These are phyloP conservation scores for Alternaria infectoria DNA, from an alignment of 2,329 filamentous ascomycete genomes.

Conservation along the genomic window DNA sequence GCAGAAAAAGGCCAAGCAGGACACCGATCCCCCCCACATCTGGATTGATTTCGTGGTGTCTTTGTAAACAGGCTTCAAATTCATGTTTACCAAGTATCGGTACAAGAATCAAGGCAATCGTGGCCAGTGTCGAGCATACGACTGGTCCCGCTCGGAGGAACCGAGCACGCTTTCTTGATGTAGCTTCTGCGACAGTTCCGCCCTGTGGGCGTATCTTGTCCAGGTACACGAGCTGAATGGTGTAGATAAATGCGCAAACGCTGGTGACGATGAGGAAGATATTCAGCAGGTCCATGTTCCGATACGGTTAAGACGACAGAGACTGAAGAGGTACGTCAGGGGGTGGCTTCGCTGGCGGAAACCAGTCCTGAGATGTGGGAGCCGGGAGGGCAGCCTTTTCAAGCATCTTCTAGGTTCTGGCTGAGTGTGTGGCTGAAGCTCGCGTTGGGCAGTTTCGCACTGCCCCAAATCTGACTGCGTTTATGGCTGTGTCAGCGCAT, in stretches of 20 bases:
- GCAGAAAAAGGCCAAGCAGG: background rate
- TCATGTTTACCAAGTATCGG: fast-evolving
- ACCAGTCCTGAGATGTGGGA: background rate
- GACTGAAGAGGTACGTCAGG: background rate
- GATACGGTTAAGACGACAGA: background rate
- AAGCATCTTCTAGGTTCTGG: fast-evolving
- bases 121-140: background rate
- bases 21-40: background rate
- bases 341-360: background rate
- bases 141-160: background rate
- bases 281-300: background rate
- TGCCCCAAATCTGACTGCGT: background rate
- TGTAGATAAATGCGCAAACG: background rate
- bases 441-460: too few species aligned
- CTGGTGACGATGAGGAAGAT: background rate
- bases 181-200: fast-evolving
- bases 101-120: background rate
- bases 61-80: background rate
- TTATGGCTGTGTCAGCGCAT: background rate
- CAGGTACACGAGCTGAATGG: fast-evolving
- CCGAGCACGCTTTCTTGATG: background rate
- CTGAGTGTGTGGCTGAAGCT: background rate
- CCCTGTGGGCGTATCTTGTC: fast-evolving
- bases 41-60: background rate
- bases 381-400: background rate